A percentile compares a stretch with the other conserved stretches of the same genome.
phyloP scores from a whole-genome alignment of 139 green algal species.

The Spirogloea muscicola region DNA sequence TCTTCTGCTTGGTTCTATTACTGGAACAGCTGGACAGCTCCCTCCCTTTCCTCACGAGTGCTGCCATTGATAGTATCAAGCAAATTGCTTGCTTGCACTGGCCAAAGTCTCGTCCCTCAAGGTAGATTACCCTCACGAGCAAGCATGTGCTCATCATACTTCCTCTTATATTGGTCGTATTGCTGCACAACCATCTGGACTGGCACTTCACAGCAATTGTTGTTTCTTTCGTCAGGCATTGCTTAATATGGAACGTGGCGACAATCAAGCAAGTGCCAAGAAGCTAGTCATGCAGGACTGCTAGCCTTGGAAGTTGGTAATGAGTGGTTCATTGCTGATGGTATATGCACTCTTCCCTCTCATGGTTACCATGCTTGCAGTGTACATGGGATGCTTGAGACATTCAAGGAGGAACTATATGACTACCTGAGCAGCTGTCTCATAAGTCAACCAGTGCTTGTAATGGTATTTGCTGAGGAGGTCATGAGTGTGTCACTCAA shows the following conservation, averaged over 20 bases:
- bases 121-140: background rate
- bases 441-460: constrained; percentile 7
- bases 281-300: background rate
- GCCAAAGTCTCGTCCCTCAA: background rate
- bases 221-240: constrained; percentile 5
- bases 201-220: background rate
- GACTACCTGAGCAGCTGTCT: constrained; percentile 29
- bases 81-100: background rate
- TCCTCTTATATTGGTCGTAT: background rate
- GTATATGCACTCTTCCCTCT: background rate
- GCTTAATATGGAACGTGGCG: background rate
- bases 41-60: background rate
- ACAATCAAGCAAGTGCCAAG: background rate
- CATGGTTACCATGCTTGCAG: background rate
- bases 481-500: constrained; percentile 11
- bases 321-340: background rate
- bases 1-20: constrained; percentile 15
- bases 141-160: background rate
- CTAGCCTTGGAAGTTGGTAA: too few relatives aligned
- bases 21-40: background rate
- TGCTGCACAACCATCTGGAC: constrained; percentile 9
- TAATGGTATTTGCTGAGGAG: constrained; percentile 16
- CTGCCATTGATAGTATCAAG: background rate
- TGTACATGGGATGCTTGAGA: constrained; percentile 18
- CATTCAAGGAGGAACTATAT: constrained; percentile 29